Conservation (phyloP, 2,329 filamentous ascomycete species). For the Verticillium alfalfae region DNA sequence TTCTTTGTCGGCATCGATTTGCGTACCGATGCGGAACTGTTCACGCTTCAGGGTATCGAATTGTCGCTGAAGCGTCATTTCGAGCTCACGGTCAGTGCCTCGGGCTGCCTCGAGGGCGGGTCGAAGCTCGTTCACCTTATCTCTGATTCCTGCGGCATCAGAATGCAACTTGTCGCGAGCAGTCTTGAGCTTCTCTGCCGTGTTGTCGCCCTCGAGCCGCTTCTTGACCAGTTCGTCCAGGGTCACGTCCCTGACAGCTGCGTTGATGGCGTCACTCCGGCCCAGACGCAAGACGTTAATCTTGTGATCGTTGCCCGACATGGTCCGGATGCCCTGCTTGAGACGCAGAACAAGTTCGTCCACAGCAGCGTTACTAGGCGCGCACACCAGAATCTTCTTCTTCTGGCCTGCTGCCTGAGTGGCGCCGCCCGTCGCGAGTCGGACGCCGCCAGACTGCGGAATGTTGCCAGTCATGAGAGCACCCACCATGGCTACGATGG, state of each 20-base stretch:
- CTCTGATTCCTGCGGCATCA: constrained; percentile 68
- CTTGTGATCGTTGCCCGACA: constrained; percentile 64
- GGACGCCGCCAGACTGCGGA: constrained; percentile 33
- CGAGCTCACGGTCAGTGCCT: constrained; percentile 28
- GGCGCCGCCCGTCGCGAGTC: constrained; percentile 24
- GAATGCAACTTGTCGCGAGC: constrained; percentile 55
- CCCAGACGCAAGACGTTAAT: constrained; percentile 87
- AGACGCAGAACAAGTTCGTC: constrained; percentile 93
- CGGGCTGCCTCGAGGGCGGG: constrained; percentile 65
- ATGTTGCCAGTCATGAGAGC: constrained; percentile 64
- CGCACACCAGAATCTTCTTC: constrained; percentile 93
- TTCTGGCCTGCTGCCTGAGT: constrained; percentile 46
- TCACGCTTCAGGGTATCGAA: constrained; percentile 73
- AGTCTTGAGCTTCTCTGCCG: constrained; percentile 50
- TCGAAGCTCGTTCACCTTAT: constrained; percentile 65
- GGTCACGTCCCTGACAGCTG: constrained; percentile 82
- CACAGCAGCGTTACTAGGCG: constrained; percentile 97
- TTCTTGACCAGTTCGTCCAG: constrained; percentile 85
- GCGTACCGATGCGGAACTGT: constrained; percentile 66
- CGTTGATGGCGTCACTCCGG: constrained; percentile 86
- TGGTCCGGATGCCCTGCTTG: constrained; percentile 78
- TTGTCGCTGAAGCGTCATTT: constrained; percentile 56
- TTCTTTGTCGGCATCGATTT: constrained; percentile 84
- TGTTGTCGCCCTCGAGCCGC: constrained; percentile 57
- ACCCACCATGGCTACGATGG: constrained; percentile 93